Evolutionary conservation across 768 basidiomycete genomes (phyloP).

Genomic region (Mycena alexandri): DNA sequence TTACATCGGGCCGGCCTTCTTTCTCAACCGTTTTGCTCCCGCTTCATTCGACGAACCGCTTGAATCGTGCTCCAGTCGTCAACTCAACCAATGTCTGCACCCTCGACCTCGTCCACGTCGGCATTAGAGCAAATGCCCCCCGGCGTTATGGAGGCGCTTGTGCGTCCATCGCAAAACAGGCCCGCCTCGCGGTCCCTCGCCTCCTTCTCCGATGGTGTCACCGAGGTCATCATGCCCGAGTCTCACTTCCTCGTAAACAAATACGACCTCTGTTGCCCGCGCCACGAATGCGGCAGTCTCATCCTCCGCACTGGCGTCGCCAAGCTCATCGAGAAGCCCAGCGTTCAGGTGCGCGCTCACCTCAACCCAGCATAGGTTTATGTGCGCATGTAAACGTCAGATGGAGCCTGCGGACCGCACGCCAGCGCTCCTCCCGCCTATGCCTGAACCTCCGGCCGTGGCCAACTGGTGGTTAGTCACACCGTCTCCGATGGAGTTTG

Average conservation of each 20-base stretch:
- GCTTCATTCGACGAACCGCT: too few species aligned
- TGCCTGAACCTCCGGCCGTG: conserved; percentile 69
- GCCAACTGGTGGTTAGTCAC: conserved; percentile 82
- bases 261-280: conserved; percentile 77
- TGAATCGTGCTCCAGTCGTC: not conserved
- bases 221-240: conserved; percentile 51
- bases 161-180: conserved; percentile 49
- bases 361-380: conserved; percentile 1
- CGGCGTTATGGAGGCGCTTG: conserved; percentile 68
- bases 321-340: conserved; percentile 66
- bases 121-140: conserved; percentile 46
- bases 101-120: conserved; percentile 4
- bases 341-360: conserved; percentile 62
- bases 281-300: conserved; percentile 74
- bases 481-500: conserved; percentile 85
- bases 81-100: conserved; percentile 9
- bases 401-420: conserved; percentile 66
- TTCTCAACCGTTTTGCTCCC: too few species aligned
- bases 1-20: too few species aligned
- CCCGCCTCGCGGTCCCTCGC: conserved; percentile 55
- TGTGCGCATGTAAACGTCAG: conserved; percentile 46
- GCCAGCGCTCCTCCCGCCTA: conserved; percentile 59
- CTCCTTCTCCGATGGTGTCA: conserved; percentile 58
- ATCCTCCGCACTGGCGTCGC: conserved; percentile 75
- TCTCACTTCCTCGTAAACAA: conserved; percentile 59